These are phyloP conservation scores for Salix caprea DNA, from an alignment of 345 rosid species.

Conservation along the genomic window DNA sequence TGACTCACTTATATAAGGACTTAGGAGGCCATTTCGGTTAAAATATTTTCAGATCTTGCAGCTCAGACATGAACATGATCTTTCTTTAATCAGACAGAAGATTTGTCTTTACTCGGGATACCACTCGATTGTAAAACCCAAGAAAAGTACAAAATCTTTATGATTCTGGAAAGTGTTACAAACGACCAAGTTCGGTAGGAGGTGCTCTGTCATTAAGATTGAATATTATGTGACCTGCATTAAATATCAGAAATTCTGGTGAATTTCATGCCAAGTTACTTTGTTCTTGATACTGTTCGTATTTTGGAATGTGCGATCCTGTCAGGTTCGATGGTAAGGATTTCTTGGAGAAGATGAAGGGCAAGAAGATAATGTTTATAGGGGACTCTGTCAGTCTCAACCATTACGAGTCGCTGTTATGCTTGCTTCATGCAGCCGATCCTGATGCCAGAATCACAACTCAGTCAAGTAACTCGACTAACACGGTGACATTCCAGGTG, in stretches of 20 bases:
- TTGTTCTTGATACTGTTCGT: neutral
- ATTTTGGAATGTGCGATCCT: neutral
- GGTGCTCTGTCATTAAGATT: too few relatives aligned
- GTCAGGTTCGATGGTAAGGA: conserved; percentile 50
- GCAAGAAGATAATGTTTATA: conserved; percentile 55
- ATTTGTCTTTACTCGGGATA: too few relatives aligned
- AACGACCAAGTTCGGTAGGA: too few relatives aligned
- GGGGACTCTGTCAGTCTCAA: conserved; percentile 66
- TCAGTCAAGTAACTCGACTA: conserved; percentile 6
- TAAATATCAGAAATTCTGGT: neutral
- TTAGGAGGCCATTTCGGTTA: too few relatives aligned
- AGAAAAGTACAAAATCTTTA: too few relatives aligned
- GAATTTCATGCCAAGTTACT: neutral
- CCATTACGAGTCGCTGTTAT: conserved; percentile 52
- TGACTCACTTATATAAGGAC: too few relatives aligned
- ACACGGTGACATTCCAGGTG: conserved; percentile 43
- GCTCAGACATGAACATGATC: too few relatives aligned
- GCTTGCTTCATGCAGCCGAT: conserved; percentile 52
- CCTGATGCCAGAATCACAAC: conserved; percentile 32
- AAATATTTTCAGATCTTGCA: too few relatives aligned
- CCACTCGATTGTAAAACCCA: too few relatives aligned
- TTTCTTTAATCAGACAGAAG: too few relatives aligned
- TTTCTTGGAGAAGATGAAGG: conserved; percentile 34
- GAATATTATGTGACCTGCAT: too few relatives aligned
- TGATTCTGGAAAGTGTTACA: too few relatives aligned